Evolutionary conservation across 208 protist genomes (phyloP).

Genomic region (Leishmania major): DNA sequence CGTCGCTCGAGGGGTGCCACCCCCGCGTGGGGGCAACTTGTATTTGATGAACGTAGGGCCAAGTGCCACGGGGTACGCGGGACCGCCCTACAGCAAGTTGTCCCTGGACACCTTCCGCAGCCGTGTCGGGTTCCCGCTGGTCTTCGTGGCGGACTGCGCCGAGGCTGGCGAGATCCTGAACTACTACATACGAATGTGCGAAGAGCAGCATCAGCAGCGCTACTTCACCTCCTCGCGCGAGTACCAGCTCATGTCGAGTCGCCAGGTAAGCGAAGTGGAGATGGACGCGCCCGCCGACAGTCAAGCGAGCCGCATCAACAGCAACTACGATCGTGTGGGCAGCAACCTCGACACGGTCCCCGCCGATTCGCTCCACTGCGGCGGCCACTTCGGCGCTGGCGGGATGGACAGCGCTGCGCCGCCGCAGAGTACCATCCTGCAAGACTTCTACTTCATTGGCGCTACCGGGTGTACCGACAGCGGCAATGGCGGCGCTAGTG

Average conservation of each 20-base stretch:
- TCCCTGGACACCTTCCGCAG: slow-evolving; percentile 61
- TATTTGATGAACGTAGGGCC: slow-evolving; percentile 45
- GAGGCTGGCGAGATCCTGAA: slow-evolving; percentile 70
- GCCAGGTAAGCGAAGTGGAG: slow-evolving; percentile 36
- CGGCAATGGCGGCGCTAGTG: slow-evolving; percentile 4
- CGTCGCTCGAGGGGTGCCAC: slow-evolving; percentile 67
- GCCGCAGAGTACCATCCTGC: slow-evolving; percentile 31
- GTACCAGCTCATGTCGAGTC: slow-evolving; percentile 47
- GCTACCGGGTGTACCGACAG: slow-evolving; percentile 47
- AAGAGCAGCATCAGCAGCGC: slow-evolving; percentile 65
- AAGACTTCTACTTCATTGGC: slow-evolving; percentile 89
- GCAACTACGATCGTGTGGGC: slow-evolving; percentile 23
- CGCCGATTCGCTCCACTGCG: slow-evolving; percentile 14
- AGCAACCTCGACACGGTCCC: slow-evolving; percentile 26
- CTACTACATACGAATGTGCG: slow-evolving; percentile 59
- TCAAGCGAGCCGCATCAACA: not conserved
- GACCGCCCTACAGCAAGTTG: slow-evolving; percentile 43
- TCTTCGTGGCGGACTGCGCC: slow-evolving; percentile 85
- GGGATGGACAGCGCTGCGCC: slow-evolving; percentile 21
- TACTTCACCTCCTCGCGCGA: slow-evolving; percentile 50
- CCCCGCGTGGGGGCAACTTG: slow-evolving; percentile 50
- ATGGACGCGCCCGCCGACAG: slow-evolving; percentile 31
- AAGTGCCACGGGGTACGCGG: slow-evolving; percentile 21
- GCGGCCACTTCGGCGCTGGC: slow-evolving; percentile 13
- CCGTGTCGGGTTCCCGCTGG: slow-evolving; percentile 72